Evolutionary conservation across 352 stramenopile genomes (phyloP).

Genomic region (Phytophthora litchii): DNA sequence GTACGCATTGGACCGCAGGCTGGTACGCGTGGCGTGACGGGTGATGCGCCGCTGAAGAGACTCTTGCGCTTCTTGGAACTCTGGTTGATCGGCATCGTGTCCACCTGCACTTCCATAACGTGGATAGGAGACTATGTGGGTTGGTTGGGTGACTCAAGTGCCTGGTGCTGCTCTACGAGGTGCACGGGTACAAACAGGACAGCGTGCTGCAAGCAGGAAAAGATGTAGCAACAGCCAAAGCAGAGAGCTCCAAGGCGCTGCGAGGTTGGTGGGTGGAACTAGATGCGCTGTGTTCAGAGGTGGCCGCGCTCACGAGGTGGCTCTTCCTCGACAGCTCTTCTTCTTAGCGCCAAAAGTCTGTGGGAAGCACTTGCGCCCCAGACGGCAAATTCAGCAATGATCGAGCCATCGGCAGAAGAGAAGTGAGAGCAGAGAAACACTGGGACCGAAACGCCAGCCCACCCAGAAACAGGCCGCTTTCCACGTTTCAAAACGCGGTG

Average conservation of each 20-base stretch:
- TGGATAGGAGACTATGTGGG: constrained; percentile 5
- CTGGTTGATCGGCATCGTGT: constrained; percentile 61
- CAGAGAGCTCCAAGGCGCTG: constrained; percentile 5
- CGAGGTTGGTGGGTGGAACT: neutral
- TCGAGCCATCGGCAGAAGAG: constrained; percentile 38
- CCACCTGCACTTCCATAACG: constrained; percentile 43
- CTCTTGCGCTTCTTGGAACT: constrained; percentile 78
- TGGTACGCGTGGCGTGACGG: constrained; percentile 34
- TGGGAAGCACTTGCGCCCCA: constrained; percentile 49
- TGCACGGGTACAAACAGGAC: constrained; percentile 25
- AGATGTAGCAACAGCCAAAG: neutral
- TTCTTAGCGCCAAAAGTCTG: constrained; percentile 12
- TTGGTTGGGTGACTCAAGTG: constrained; percentile 7
- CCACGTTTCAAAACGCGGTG: constrained; percentile 16
- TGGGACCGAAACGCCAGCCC: constrained; percentile 29
- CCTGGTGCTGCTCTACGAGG: constrained; percentile 13
- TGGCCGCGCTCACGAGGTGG: constrained; percentile 5
- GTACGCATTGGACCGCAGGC: constrained; percentile 20
- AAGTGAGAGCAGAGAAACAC: constrained; percentile 32
- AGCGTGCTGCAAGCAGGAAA: constrained; percentile 9
- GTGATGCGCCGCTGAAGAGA: constrained; percentile 30
- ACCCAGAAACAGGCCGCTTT: constrained; percentile 33
- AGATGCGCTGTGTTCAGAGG: neutral
- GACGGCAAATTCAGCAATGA: constrained; percentile 71
- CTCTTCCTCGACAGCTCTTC: constrained; percentile 22